These are phyloP conservation scores for Pugionium dolabratum DNA, from an alignment of 345 rosid species.

Conservation along the genomic window DNA sequence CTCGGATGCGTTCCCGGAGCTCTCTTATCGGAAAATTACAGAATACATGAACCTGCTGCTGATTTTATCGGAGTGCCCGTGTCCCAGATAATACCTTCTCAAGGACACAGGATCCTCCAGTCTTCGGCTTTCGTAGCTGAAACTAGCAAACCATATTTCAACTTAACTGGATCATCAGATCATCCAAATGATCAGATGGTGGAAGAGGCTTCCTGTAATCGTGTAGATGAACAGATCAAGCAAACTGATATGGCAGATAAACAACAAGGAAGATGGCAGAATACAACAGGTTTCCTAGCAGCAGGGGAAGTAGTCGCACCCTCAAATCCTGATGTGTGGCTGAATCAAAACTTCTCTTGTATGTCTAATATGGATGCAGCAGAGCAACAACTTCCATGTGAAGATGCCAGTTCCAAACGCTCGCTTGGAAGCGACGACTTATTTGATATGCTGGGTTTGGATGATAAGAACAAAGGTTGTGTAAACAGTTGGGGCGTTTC, in stretches of 20 bases:
- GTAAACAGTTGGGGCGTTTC: constrained; percentile 42
- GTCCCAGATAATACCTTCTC: constrained; percentile 46
- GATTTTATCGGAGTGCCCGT: constrained; percentile 51
- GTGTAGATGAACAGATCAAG: constrained; percentile 30
- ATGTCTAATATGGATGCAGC: constrained; percentile 39
- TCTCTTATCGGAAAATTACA: constrained; percentile 57
- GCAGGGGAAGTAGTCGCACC: constrained; percentile 18
- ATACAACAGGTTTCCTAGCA: constrained; percentile 6
- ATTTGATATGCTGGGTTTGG: constrained; percentile 76
- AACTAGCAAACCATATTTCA: constrained; percentile 48
- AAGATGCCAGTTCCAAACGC: constrained; percentile 44
- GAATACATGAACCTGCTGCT: constrained; percentile 43
- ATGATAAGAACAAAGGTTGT: constrained; percentile 61
- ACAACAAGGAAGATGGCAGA: constrained; percentile 36
- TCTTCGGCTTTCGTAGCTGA: constrained; percentile 40
- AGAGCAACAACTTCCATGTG: constrained; percentile 47
- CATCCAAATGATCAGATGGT: constrained; percentile 21
- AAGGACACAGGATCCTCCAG: constrained; percentile 37
- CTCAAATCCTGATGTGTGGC: constrained; percentile 50
- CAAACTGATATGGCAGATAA: constrained; percentile 22
- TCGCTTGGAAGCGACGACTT: constrained; percentile 66
- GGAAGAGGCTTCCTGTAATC: constrained; percentile 24
- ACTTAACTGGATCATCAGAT: constrained; percentile 42
- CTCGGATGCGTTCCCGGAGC: constrained; percentile 77
- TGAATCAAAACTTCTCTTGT: constrained; percentile 50